Evolutionary conservation across 495 filamentous ascomycete species (phyloP).

Genomic region (Xylaria castorea): DNA sequence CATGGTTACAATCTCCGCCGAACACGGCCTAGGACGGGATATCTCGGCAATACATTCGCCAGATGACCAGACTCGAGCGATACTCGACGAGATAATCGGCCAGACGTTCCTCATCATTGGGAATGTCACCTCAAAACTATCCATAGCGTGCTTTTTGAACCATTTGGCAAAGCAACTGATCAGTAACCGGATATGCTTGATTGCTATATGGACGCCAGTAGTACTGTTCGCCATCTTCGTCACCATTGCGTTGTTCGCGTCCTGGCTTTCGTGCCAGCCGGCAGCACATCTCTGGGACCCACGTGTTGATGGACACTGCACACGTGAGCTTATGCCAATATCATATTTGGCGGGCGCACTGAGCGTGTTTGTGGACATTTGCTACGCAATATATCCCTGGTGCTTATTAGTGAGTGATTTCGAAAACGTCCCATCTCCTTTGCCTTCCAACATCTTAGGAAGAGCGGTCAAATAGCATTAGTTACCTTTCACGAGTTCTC

Average conservation of each 20-base stretch:
- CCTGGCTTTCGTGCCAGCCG: slow-evolving; percentile 13
- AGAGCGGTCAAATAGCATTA: background rate
- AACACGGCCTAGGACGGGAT: slow-evolving; percentile 6
- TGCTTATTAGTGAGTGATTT: slow-evolving; percentile 10
- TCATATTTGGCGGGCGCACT: slow-evolving; percentile 1
- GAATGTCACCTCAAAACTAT: slow-evolving; percentile 15
- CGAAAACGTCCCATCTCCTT: background rate
- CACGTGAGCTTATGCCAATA: background rate
- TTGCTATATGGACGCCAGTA: slow-evolving; percentile 3
- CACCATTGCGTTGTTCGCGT: background rate
- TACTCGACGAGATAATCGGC: slow-evolving; percentile 11
- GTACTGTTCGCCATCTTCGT: background rate
- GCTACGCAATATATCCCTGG: slow-evolving; percentile 14
- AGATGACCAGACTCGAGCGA: background rate
- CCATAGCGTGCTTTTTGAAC: slow-evolving; percentile 3
- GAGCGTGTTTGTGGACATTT: slow-evolving; percentile 2
- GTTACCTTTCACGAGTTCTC: background rate
- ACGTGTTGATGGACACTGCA: slow-evolving; percentile 4
- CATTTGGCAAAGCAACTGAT: background rate
- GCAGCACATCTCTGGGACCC: slow-evolving; percentile 5
- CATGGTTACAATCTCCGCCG: background rate
- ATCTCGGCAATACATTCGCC: background rate
- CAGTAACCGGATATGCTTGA: background rate
- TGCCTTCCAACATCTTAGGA: background rate
- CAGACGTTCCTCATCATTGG: slow-evolving; percentile 20